Conservation (phyloP, 345 rosid species). For the Carallia brachiata region DNA sequence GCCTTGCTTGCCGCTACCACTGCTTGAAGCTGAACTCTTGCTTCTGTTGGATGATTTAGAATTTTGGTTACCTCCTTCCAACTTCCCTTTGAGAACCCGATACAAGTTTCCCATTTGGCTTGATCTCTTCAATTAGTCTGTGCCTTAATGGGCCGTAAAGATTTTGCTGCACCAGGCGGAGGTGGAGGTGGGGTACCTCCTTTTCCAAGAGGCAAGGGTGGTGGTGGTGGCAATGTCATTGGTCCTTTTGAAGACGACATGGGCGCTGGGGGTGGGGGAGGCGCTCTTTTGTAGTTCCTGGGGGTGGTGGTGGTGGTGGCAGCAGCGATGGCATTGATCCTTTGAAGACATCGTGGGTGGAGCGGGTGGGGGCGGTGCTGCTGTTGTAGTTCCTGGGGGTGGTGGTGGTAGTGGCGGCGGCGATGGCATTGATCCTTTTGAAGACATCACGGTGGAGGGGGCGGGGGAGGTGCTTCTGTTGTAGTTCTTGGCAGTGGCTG, state of each 20-base stretch:
- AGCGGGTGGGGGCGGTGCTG: slow-evolving; percentile 9
- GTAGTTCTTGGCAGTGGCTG: slow-evolving; percentile 25
- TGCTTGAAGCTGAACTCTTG: slow-evolving; percentile 29
- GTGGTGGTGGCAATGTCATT: slow-evolving; percentile 27
- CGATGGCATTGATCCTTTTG: slow-evolving; percentile 3
- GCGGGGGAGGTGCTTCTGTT: not conserved
- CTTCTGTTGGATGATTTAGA: slow-evolving; percentile 36
- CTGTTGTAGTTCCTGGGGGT: not conserved
- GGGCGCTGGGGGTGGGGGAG: slow-evolving; percentile 46
- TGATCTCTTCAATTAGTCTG: slow-evolving; percentile 74
- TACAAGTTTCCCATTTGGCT: slow-evolving; percentile 68
- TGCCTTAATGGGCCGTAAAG: slow-evolving; percentile 69
- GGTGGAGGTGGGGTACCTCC: slow-evolving; percentile 67
- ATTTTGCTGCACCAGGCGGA: slow-evolving; percentile 49
- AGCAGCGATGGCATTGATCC: slow-evolving; percentile 13
- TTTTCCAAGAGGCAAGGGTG: slow-evolving; percentile 30
- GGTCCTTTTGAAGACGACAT: slow-evolving; percentile 27
- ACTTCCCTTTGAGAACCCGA: slow-evolving; percentile 67
- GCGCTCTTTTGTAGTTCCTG: slow-evolving; percentile 9
- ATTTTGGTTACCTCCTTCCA: slow-evolving; percentile 58
- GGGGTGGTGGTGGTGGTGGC: slow-evolving; percentile 29
- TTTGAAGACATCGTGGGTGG: slow-evolving; percentile 21
- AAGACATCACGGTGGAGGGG: slow-evolving; percentile 22
- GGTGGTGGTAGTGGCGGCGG: slow-evolving; percentile 15
- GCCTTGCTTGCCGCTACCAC: slow-evolving; percentile 69